Base-by-base conservation (phyloP, 495 filamentous ascomycete genomes). In the Ascodesmis nigricans region DNA sequence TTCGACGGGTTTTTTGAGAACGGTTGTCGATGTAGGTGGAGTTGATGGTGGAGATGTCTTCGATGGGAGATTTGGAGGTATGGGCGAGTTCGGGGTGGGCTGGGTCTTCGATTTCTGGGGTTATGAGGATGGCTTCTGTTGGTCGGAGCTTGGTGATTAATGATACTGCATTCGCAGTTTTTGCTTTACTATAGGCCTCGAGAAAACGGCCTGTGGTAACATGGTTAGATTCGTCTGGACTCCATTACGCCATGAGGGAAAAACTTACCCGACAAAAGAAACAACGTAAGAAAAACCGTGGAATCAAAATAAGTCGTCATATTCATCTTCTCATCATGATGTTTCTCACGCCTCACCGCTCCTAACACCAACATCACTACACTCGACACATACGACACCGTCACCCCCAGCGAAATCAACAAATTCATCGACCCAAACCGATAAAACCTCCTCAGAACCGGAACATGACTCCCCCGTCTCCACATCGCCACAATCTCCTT, bases 401-500 rank as follows among this genome's bases (percentile, higher is more conserved):
- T 69, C 0, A 87, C 91, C 5, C 87, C 84, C 9, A 84, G 60
- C 6, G 77, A 90, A 46, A 95, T 78, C 38, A 95, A 63, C 52
- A 87, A 71, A 46, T 92, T 90, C 84, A 95, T 95, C 55, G 82
- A 92, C 9, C 84, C 84, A 45, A 95, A 95, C 9, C 78, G 70
- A 44, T 82, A 84, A 43, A 95, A 82, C 11, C 87, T 61, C 37
- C 72, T 66, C 14, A 78, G 45, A 6, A 91, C 49, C 0, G 83
- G 82, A 2, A 74, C 70, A 5, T 62, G 66, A 52, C 81, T 93
- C 28, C 71, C 66, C n/a, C 55, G 69, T 20, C 78, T 62, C 84
- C 84, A 95, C 16, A 92, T 53, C 0, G 72, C 65, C 37, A 61
- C 59, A 13, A 95, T 60, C 46, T 93, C 84, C 50, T 80, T 83